Evolutionary conservation across 2,329 filamentous ascomycete genomes (phyloP).

Genomic region (Elsinoe ampelina): DNA sequence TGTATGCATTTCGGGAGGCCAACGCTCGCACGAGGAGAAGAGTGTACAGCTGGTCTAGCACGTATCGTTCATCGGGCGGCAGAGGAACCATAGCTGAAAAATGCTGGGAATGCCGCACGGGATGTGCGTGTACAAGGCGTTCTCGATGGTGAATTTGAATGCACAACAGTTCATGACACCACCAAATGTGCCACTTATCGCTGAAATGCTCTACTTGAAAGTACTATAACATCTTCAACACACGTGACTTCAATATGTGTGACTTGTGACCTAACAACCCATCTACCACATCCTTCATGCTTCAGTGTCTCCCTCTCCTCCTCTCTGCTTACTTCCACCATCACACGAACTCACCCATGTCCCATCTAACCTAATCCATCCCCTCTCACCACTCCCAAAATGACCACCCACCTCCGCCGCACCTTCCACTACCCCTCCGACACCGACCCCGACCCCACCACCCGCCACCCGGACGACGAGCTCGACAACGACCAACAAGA

Average conservation of each 20-base stretch:
- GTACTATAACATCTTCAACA: background rate
- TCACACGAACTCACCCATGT: background rate
- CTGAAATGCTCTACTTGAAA: background rate
- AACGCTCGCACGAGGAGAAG: slow-evolving; percentile 12
- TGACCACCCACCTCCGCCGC: slow-evolving; percentile 59
- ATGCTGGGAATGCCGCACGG: slow-evolving; percentile 13
- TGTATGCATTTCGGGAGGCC: slow-evolving; percentile 10
- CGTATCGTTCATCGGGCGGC: slow-evolving; percentile 10
- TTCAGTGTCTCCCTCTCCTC: background rate
- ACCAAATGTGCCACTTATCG: background rate
- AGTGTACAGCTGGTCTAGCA: slow-evolving; percentile 9
- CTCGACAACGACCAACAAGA: slow-evolving; percentile 74
- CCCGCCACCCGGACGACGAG: slow-evolving; percentile 44
- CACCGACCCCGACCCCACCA: slow-evolving; percentile 44
- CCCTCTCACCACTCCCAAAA: slow-evolving; percentile 17
- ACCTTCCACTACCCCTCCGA: slow-evolving; percentile 68
- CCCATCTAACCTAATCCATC: background rate
- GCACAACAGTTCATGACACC: slow-evolving; percentile 4
- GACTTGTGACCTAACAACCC: background rate
- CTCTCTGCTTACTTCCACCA: background rate
- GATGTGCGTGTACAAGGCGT: slow-evolving; percentile 14
- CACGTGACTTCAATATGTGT: background rate
- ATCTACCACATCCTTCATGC: background rate
- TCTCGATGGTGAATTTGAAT: slow-evolving; percentile 11
- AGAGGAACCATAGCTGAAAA: slow-evolving; percentile 13